These are phyloP conservation scores for Plenodomus tracheiphilus DNA, from an alignment of 2,329 filamentous ascomycete species.

Conservation along the genomic window DNA sequence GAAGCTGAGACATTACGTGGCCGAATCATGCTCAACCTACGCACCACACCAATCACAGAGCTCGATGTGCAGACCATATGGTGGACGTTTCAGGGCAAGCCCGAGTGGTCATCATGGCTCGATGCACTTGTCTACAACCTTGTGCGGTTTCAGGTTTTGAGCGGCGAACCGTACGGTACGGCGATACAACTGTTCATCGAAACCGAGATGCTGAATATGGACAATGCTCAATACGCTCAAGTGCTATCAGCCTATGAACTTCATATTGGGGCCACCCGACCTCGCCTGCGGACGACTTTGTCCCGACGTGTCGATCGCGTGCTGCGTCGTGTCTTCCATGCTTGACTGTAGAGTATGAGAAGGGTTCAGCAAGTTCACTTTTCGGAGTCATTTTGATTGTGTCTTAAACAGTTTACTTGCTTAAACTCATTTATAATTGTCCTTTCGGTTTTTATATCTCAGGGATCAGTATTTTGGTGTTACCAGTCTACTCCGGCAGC, in stretches of 20 bases:
- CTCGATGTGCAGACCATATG: constrained; percentile 7
- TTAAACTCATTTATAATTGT: no score
- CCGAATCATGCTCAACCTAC: background rate
- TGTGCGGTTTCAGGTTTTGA: constrained; percentile 5
- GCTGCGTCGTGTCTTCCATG: background rate
- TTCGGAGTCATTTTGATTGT: background rate
- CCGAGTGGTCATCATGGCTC: background rate
- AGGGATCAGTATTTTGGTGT: no score
- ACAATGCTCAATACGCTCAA: background rate
- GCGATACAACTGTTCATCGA: constrained; percentile 6
- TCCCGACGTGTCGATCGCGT: background rate
- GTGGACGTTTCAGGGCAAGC: background rate
- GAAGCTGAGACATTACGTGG: background rate
- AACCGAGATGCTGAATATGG: constrained; percentile 3
- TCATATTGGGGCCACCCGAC: background rate
- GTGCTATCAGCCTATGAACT: background rate
- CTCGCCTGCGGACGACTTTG: background rate
- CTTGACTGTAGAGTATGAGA: background rate
- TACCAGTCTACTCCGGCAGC: no score
- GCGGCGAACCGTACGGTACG: constrained; percentile 1
- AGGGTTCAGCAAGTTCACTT: background rate
- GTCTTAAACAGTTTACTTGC: no score
- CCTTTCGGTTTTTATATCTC: no score
- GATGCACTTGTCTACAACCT: constrained; percentile 4
- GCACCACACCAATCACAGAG: constrained; percentile 4